These are phyloP conservation scores for Acacia acuminata DNA, from an alignment of 306 rosid species.

Conservation along the genomic window DNA sequence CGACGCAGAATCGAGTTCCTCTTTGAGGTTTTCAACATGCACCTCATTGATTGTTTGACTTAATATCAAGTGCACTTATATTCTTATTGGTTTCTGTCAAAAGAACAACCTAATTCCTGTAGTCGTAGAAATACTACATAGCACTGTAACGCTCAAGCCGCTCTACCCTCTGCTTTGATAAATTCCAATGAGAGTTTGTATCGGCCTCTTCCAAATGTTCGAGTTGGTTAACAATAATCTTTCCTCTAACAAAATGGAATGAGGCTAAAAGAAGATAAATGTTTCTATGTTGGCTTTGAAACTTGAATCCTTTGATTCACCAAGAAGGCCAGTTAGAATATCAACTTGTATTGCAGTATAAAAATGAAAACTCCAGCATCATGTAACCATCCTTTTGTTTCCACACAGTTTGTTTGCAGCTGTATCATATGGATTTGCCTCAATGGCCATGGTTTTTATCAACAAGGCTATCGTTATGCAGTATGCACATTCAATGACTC, in stretches of 20 bases:
- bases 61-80: not conserved
- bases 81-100: not conserved
- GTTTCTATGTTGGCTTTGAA: not conserved
- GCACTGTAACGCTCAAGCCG: not conserved
- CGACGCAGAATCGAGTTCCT: constrained; percentile 53
- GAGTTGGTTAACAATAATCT: not conserved
- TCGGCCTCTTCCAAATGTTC: not conserved
- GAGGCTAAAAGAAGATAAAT: not conserved
- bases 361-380: not conserved
- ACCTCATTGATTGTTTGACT: not conserved
- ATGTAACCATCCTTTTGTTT: constrained; percentile 26
- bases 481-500: constrained; percentile 81
- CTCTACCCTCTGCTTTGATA: not conserved
- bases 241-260: not conserved
- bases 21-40: constrained; percentile 51
- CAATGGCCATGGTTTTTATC: constrained; percentile 98
- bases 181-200: not conserved
- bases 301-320: not conserved
- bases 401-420: constrained; percentile 75
- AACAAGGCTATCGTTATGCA: constrained; percentile 95
- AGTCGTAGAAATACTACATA: not conserved
- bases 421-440: constrained; percentile 80
- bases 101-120: not conserved
- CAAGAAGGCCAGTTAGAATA: constrained; percentile 3
- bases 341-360: not conserved